A percentile compares a stretch with the other conserved stretches of the same genome.
Conservation (phyloP, 1,139 yeast species). For the Entelexis paramagnoliae region DNA sequence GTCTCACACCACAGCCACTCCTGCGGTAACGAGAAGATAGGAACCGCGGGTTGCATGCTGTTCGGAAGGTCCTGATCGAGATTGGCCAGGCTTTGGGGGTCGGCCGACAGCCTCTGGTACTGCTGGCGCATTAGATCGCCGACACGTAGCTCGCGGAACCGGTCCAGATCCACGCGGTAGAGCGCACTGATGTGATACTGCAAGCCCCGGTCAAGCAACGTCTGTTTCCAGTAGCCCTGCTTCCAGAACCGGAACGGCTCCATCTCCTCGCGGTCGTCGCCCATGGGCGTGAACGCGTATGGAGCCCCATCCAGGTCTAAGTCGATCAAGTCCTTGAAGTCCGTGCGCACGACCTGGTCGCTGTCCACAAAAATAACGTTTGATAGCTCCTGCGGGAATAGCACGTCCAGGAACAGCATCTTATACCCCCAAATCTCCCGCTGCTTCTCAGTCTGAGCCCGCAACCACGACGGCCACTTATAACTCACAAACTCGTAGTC, state of each 20-base stretch:
- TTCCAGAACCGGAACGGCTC: constrained; percentile 90
- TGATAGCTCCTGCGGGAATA: constrained; percentile 69
- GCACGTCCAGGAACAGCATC: constrained; percentile 70
- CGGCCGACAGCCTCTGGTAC: constrained; percentile 71
- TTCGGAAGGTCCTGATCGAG: constrained; percentile 90
- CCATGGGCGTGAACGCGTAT: constrained; percentile 80
- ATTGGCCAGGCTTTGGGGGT: constrained; percentile 66
- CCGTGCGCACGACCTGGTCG: constrained; percentile 67
- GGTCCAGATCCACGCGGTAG: constrained; percentile 64
- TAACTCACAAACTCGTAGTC: constrained; percentile 66
- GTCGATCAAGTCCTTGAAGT: constrained; percentile 55
- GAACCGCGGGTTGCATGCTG: constrained; percentile 57
- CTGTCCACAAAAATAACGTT: constrained; percentile 81
- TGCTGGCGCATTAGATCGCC: constrained; percentile 80
- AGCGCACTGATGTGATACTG: constrained; percentile 77
- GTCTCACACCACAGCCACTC: constrained; percentile 94
- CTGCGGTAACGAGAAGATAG: constrained; percentile 63
- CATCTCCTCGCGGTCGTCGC: constrained; percentile 70
- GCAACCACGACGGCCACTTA: constrained; percentile 88
- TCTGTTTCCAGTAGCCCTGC: constrained; percentile 73
- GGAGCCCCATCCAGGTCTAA: constrained; percentile 66
- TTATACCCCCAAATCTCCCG: constrained; percentile 84
- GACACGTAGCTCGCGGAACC: constrained; percentile 54
- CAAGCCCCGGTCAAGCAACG: constrained; percentile 42
- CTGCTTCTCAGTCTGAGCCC: constrained; percentile 64